A percentile compares a stretch with the other conserved stretches of the same genome.
phyloP scores from a whole-genome alignment of 2,329 filamentous ascomycete genomes.

The Colletotrichum sp. region DNA sequence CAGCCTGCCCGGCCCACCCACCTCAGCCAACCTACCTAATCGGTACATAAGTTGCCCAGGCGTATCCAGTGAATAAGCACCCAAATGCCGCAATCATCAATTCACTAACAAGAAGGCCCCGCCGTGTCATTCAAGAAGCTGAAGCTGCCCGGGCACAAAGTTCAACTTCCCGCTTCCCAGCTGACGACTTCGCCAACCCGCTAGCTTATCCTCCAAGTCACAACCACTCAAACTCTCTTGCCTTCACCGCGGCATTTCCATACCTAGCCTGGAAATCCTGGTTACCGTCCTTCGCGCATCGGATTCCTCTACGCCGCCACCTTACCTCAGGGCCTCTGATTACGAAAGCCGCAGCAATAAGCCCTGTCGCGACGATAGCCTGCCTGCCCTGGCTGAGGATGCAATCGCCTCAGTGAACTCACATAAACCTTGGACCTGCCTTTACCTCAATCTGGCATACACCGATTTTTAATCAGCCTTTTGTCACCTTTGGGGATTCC shows the following conservation, averaged over 20 bases:
- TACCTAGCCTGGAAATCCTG: neutral
- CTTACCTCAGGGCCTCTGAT: neutral
- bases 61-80: conserved; percentile 8
- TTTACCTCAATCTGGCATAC: neutral
- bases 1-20: neutral
- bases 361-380: neutral
- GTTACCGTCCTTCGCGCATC: neutral
- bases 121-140: neutral
- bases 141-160: neutral
- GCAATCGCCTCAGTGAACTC: neutral
- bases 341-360: neutral
- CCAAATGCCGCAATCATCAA: conserved; percentile 3
- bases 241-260: neutral
- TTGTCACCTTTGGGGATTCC: neutral
- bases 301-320: neutral
- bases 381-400: neutral
- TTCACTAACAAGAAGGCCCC: conserved; percentile 6
- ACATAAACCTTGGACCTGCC: neutral
- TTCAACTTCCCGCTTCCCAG: neutral
- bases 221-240: neutral
- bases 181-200: neutral
- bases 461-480: neutral
- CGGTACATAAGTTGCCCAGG: neutral
- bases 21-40: neutral
- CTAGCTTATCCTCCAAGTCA: neutral